Base-by-base conservation (phyloP, 176 grass and related monocot genomes). In the Zea luxurians region DNA sequence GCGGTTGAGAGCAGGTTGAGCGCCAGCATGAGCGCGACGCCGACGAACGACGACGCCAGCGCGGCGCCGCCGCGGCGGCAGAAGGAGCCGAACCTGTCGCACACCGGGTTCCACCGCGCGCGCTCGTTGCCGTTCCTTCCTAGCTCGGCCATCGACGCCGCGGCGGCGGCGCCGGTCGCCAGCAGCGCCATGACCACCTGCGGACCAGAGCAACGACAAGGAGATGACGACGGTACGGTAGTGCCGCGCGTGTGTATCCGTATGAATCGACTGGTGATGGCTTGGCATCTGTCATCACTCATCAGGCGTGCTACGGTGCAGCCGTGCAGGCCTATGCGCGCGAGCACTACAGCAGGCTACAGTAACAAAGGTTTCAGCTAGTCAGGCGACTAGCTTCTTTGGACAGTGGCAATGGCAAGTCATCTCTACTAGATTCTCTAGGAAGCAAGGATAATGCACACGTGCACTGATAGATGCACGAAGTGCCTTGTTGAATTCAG, bases 101-200 rank as follows among this genome's bases (percentile, higher is more conserved):
- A 99, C 38, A 93, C 79, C 3, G 90, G 92, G 69, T 92, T 95
- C 96, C 96, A 99, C 49, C 82, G 90, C 48, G 92, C 71, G 64
- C 95, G 87, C 66, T 80, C 65, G 82, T 99, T 99, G 13, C 92
- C 96, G 27, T 27, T 95, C 80, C 80, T 89, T 99, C 3, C 92
- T 42, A 99, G 54, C 78, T 91, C 83, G 0, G 96, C 90, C 78
- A 95, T 89, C 0, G 96, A 85, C 0, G 81, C 82, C 2, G 90
- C 90, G 0, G 27, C 27, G 0, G 27, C 27, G 9, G 90, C 77
- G 1, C 27, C 80, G 0, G 88, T 95, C 44, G 86, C 90, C 86
- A 92, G 70, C 47, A 99, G 50, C 62, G 64, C 46, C 88, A 86
- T 27, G 13, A 91, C 84, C 61, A 89, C 83, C 96, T 95, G 27